These are phyloP conservation scores for Picea abies DNA, from an alignment of 83 land plant genomes.

Conservation along the genomic window DNA sequence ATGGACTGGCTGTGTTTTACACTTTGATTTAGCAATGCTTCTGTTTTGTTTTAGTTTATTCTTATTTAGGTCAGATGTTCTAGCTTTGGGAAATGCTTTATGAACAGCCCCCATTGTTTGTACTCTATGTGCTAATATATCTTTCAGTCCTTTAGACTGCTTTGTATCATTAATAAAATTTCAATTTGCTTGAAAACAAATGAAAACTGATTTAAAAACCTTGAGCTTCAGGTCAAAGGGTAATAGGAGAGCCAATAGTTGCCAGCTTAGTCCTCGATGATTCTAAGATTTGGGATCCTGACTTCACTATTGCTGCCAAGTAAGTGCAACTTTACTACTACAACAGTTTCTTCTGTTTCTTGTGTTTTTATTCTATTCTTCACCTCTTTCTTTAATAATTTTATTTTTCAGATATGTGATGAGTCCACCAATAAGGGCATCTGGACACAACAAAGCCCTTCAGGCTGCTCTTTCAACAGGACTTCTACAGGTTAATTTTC, in stretches of 20 bases:
- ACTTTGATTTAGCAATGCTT: too few species aligned
- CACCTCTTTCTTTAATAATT: not conserved
- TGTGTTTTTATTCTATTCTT: conserved; percentile 8
- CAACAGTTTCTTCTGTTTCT: conserved; percentile 8
- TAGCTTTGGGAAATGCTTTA: too few species aligned
- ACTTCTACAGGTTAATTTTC: conserved; percentile 76
- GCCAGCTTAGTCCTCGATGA: conserved; percentile 88
- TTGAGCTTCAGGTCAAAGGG: conserved; percentile 75
- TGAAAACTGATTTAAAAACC: too few species aligned
- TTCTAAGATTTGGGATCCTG: conserved; percentile 88
- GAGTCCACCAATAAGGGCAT: conserved; percentile 95
- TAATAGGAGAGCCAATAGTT: conserved; percentile 94
- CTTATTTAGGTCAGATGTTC: too few species aligned
- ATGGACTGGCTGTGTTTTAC: too few species aligned
- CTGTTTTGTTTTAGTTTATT: too few species aligned
- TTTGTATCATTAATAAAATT: too few species aligned
- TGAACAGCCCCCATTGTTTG: too few species aligned
- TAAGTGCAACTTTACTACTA: conserved; percentile 19
- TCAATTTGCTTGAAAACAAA: too few species aligned
- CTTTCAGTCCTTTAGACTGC: too few species aligned
- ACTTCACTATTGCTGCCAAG: conserved; percentile 87
- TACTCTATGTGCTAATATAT: too few species aligned
- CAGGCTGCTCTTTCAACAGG: conserved; percentile 92
- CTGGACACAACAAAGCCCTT: conserved; percentile 90
- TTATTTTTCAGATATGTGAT: conserved; percentile 80